Conservation (phyloP, 352 stramenopile genomes). For the Globisporangium camurandrum region DNA sequence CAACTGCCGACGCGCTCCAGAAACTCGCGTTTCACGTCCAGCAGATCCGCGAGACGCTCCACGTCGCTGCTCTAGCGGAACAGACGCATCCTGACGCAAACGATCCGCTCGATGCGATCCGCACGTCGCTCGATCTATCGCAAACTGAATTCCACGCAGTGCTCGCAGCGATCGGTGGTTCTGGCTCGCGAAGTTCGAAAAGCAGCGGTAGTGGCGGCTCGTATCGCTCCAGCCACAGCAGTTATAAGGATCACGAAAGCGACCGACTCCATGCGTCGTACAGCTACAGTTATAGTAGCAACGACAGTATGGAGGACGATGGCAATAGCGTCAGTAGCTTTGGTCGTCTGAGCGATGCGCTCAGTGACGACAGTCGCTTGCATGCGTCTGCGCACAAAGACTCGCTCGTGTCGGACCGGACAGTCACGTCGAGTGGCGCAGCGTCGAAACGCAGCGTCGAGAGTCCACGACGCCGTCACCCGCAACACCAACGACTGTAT, state of each 20-base stretch:
- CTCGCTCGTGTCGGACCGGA: conserved; percentile 13
- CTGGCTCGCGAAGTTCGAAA: neutral
- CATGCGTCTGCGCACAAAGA: conserved; percentile 8
- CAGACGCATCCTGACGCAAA: conserved; percentile 33
- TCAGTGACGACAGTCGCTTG: neutral
- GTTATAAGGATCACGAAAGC: no score
- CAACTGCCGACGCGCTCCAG: conserved; percentile 23
- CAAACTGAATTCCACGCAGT: conserved; percentile 40
- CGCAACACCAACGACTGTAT: neutral
- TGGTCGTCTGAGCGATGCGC: neutral
- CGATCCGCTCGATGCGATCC: conserved; percentile 41
- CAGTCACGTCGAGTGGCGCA: conserved; percentile 11
- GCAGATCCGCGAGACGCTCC: conserved; percentile 61
- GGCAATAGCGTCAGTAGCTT: conserved; percentile 2
- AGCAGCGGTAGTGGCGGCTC: conserved; percentile 1
- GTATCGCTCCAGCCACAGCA: conserved; percentile 8
- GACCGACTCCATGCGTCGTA: conserved; percentile 1
- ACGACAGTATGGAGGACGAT: neutral
- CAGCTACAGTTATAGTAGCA: conserved; percentile 6
- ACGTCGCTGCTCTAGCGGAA: conserved; percentile 46
- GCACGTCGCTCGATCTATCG: conserved; percentile 38
- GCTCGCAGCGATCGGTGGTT: conserved; percentile 21
- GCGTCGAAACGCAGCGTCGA: conserved; percentile 6
- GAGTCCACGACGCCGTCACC: neutral
- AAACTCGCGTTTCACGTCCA: conserved; percentile 59